Evolutionary conservation across 2,329 filamentous ascomycete species (phyloP).

Genomic region (Dactylonectria estremocensis): DNA sequence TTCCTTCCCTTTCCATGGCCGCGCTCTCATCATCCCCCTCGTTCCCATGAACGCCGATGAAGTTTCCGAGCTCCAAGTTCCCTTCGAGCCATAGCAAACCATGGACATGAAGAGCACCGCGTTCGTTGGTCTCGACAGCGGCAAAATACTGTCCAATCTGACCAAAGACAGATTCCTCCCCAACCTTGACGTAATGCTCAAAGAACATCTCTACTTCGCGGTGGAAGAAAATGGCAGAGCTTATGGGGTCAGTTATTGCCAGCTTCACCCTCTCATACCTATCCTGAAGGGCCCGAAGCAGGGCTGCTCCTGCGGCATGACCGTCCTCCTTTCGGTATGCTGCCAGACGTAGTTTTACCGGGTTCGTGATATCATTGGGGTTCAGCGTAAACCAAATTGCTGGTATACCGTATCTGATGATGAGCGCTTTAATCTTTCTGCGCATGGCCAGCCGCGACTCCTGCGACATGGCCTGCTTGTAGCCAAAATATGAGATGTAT

Average conservation of each 20-base stretch:
- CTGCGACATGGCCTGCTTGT: conserved; percentile 8
- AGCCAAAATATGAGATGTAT: conserved; percentile 16
- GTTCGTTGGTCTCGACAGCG: conserved; percentile 5
- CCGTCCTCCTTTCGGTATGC: neutral
- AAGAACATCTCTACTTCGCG: conserved; percentile 5
- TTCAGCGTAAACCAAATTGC: conserved; percentile 33
- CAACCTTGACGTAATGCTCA: conserved; percentile 8
- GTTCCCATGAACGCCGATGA: too few relatives aligned
- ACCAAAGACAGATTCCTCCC: conserved; percentile 4
- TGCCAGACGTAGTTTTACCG: conserved; percentile 12
- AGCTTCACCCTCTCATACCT: conserved; percentile 17
- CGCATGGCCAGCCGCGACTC: conserved; percentile 18
- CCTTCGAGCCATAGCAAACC: too few relatives aligned
- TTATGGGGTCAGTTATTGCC: conserved; percentile 16
- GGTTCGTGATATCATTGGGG: conserved; percentile 27
- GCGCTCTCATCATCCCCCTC: too few relatives aligned
- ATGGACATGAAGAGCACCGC: conserved; percentile 2
- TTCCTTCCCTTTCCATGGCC: too few relatives aligned
- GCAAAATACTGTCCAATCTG: conserved; percentile 9
- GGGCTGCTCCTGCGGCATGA: neutral
- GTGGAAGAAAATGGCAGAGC: conserved; percentile 4
- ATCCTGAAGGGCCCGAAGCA: conserved; percentile 19
- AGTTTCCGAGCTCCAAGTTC: too few relatives aligned
- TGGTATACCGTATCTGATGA: conserved; percentile 24
- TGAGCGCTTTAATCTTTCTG: conserved; percentile 23